phyloP scores from a whole-genome alignment of 1,284 basidiomycete genomes.

The Inonotus hispidus region DNA sequence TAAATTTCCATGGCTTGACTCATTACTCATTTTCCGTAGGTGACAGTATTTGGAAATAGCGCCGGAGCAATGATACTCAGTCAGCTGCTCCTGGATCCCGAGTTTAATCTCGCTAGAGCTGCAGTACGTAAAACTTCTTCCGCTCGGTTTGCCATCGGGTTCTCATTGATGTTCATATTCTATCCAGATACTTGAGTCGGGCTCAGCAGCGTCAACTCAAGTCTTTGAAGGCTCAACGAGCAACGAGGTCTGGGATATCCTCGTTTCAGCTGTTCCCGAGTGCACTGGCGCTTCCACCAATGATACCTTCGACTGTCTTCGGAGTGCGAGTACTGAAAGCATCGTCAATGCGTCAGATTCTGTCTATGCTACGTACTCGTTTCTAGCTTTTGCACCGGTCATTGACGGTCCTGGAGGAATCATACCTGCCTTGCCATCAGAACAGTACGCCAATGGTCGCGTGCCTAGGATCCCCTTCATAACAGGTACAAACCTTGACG shows the following conservation, averaged over 20 bases:
- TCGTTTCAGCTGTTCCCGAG: constrained; percentile 34
- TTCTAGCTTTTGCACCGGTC: constrained; percentile 35
- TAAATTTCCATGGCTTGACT: neutral
- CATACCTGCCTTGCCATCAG: constrained; percentile 37
- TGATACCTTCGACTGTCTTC: constrained; percentile 38
- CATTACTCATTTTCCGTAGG: constrained; percentile 24
- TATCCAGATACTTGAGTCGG: constrained; percentile 42
- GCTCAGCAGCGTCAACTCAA: constrained; percentile 30
- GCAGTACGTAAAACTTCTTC: constrained; percentile 30
- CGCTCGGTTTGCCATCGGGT: neutral
- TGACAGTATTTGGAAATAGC: constrained; percentile 51
- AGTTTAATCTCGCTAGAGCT: constrained; percentile 36
- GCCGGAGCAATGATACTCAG: constrained; percentile 45
- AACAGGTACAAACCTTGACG: constrained; percentile 42
- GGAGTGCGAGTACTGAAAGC: constrained; percentile 32
- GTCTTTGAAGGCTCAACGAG: constrained; percentile 30
- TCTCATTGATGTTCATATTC: neutral
- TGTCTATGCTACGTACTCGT: constrained; percentile 25
- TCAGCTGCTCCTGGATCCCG: constrained; percentile 38
- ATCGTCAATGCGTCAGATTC: constrained; percentile 30
- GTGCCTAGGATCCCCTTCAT: constrained; percentile 43
- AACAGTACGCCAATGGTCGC: constrained; percentile 29
- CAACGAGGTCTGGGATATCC: constrained; percentile 37
- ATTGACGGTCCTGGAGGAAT: constrained; percentile 40
- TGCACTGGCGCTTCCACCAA: constrained; percentile 29